These are phyloP conservation scores for Hanseniaspora taiwanica DNA, from an alignment of 805 yeast species.

Conservation along the genomic window DNA sequence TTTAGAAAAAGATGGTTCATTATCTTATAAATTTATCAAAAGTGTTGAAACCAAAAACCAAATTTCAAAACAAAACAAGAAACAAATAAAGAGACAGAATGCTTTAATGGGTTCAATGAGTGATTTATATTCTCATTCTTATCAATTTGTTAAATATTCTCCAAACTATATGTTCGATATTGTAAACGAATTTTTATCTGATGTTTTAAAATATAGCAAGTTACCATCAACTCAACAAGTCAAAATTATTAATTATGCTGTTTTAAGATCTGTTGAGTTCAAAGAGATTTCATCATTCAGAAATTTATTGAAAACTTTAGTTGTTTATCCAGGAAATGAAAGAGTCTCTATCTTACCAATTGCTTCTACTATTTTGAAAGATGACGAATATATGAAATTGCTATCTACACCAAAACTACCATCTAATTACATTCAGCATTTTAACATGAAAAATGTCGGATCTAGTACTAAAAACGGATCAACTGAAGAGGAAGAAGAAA, in stretches of 20 bases:
- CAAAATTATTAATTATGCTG: slow-evolving; percentile 36
- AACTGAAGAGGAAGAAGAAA: slow-evolving; percentile 9
- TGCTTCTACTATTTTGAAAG: slow-evolving; percentile 35
- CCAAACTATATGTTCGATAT: slow-evolving; percentile 24
- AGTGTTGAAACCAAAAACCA: slow-evolving; percentile 3
- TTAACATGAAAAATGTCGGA: not conserved
- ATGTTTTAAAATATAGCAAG: slow-evolving; percentile 33
- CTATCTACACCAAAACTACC: slow-evolving; percentile 63
- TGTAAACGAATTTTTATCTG: slow-evolving; percentile 31
- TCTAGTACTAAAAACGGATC: slow-evolving; percentile 16
- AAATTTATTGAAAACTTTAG: slow-evolving; percentile 37
- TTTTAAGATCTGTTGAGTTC: slow-evolving; percentile 26
- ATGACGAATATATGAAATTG: slow-evolving; percentile 40
- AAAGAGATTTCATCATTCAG: slow-evolving; percentile 13
- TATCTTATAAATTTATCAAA: slow-evolving; percentile 13
- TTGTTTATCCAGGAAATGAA: slow-evolving; percentile 55
- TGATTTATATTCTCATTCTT: slow-evolving; percentile 55
- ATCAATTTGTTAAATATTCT: slow-evolving; percentile 34
- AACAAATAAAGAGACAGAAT: slow-evolving; percentile 26
- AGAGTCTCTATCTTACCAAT: slow-evolving; percentile 60
- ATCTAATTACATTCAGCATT: slow-evolving; percentile 20
- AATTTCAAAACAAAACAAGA: slow-evolving; percentile 6
- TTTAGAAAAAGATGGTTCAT: slow-evolving; percentile 21
- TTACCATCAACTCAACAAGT: slow-evolving; percentile 54
- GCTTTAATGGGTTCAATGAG: slow-evolving; percentile 39